Evolutionary conservation across 192 early-diverging fungal species (phyloP).

Genomic region (Coemansia sp.): DNA sequence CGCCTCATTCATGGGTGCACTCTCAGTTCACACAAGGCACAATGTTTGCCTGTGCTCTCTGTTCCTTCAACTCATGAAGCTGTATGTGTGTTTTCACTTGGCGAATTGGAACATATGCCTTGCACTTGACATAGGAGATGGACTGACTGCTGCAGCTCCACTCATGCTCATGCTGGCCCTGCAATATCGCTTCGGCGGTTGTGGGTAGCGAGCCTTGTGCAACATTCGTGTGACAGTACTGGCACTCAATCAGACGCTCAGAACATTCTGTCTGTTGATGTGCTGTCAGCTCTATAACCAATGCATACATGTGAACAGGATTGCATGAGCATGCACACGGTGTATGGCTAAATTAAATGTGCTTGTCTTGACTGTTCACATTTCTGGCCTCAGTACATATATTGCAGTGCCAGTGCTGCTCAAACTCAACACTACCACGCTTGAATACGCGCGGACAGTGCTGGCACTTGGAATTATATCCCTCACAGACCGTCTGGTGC

Average conservation of each 20-base stretch:
- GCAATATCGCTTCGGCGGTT: conserved; percentile 62
- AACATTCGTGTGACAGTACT: conserved; percentile 76
- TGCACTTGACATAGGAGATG: conserved; percentile 78
- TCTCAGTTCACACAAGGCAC: conserved; percentile 72
- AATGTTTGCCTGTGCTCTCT: conserved; percentile 57
- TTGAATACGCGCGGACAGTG: conserved; percentile 68
- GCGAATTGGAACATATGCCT: conserved; percentile 69
- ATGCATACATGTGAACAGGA: conserved; percentile 13
- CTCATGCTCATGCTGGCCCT: conserved; percentile 73
- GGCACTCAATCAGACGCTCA: conserved; percentile 74
- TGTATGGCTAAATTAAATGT: conserved; percentile 63
- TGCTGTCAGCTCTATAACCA: conserved; percentile 57
- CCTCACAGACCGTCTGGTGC: conserved; percentile 76
- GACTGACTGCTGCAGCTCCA: conserved; percentile 81
- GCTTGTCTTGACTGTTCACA: conserved; percentile 61
- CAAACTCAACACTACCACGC: conserved; percentile 59
- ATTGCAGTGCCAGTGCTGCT: conserved; percentile 83
- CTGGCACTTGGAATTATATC: conserved; percentile 74
- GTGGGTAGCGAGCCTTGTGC: conserved; percentile 60
- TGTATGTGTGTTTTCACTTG: conserved; percentile 73
- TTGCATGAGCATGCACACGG: conserved; percentile 64
- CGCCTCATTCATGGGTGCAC: conserved; percentile 60
- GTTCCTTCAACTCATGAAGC: conserved; percentile 62
- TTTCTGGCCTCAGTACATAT: conserved; percentile 60
- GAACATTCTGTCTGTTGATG: conserved; percentile 72